Percentiles rank a stretch among this genome's conserved stretches.
Evolutionary conservation across 345 rosid species (phyloP).

Genomic region (Citrus sp.): DNA sequence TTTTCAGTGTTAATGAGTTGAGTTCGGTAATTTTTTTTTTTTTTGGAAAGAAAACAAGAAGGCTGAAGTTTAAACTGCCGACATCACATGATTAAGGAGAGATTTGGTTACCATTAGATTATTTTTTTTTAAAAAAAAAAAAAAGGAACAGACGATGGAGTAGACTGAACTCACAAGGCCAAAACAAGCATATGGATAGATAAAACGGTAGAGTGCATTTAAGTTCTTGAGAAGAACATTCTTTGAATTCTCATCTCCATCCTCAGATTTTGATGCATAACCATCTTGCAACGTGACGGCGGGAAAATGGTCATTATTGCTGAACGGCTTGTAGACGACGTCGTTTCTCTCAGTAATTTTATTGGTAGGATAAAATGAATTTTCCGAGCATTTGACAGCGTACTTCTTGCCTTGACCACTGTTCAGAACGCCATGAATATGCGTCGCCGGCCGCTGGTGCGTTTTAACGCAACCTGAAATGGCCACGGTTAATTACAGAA

Average conservation of each 20-base stretch:
- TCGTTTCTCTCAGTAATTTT: neutral
- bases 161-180: constrained; percentile 22
- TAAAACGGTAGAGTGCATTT: constrained; percentile 13
- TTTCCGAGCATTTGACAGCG: neutral
- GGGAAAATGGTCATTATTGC: neutral
- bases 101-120: no score
- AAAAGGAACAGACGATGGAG: no score
- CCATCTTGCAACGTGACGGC: neutral
- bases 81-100: neutral
- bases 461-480: neutral
- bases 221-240: neutral
- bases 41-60: no score
- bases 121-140: no score
- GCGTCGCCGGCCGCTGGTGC: neutral
- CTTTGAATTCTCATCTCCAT: neutral
- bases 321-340: neutral
- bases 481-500: no score
- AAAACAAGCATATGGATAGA: constrained; percentile 26
- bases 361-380: neutral
- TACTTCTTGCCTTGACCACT: neutral
- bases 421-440: neutral
- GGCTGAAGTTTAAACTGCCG: no score
- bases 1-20: no score
- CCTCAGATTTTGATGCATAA: neutral
- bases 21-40: no score